Percentiles rank a stretch among this genome's conserved stretches.
These are phyloP conservation scores for Blechomonas ayalai DNA, from an alignment of 208 protist species.

Conservation along the genomic window DNA sequence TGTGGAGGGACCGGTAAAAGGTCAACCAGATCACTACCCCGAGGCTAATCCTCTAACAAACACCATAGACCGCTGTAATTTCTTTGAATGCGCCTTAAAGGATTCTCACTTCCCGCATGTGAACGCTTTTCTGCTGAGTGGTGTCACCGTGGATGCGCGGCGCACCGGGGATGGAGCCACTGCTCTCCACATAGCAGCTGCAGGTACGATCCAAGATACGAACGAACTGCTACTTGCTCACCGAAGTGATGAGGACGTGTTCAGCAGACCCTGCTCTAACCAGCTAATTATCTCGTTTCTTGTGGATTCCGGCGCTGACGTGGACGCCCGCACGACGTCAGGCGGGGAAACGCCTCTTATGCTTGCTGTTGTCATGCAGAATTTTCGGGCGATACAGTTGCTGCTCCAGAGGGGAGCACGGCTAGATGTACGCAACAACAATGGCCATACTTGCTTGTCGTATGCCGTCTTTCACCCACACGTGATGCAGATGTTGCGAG, in stretches of 20 bases:
- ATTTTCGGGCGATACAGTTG: constrained; percentile 27
- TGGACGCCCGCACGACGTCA: constrained; percentile 25
- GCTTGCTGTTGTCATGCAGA: constrained; percentile 43
- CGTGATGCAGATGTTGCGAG: constrained; percentile 39
- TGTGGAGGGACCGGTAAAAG: neutral
- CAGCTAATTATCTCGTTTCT: constrained; percentile 56
- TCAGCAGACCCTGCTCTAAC: constrained; percentile 29
- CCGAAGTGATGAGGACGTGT: constrained; percentile 2
- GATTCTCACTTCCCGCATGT: constrained; percentile 28
- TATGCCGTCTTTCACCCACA: constrained; percentile 50
- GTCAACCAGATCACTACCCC: neutral
- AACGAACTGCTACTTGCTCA: neutral
- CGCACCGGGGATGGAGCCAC: constrained; percentile 39
- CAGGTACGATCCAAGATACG: constrained; percentile 6
- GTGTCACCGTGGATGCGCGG: constrained; percentile 28
- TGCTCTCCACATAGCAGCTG: constrained; percentile 55
- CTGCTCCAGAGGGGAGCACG: constrained; percentile 57
- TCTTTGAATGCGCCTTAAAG: constrained; percentile 40
- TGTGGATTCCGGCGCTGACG: constrained; percentile 62
- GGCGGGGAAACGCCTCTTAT: constrained; percentile 75
- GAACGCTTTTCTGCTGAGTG: constrained; percentile 45
- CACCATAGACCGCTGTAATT: constrained; percentile 24
- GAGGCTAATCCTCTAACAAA: constrained; percentile 9
- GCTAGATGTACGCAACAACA: constrained; percentile 18
- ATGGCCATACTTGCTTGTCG: constrained; percentile 31